phyloP scores from a whole-genome alignment of 768 basidiomycete genomes.

The Termitomyces eurrhizus region DNA sequence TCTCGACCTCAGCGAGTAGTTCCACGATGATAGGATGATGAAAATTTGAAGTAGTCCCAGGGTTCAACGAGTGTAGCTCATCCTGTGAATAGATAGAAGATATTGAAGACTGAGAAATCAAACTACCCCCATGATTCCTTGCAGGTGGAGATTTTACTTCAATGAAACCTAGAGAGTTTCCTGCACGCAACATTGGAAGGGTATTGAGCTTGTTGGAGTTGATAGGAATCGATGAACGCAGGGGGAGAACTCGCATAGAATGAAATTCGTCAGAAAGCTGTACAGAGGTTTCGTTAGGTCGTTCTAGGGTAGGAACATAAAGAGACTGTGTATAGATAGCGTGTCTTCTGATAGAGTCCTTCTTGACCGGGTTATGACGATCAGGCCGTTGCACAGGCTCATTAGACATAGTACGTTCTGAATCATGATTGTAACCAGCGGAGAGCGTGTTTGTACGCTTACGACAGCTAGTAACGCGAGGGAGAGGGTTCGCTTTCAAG shows the following conservation, averaged over 20 bases:
- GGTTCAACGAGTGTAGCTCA: not conserved
- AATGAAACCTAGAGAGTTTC: constrained; percentile 7
- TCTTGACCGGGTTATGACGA: constrained; percentile 1
- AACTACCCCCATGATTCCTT: not conserved
- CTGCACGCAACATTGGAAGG: not conserved
- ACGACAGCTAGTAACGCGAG: constrained; percentile 18
- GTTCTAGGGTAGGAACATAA: constrained; percentile 22
- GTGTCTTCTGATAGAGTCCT: constrained; percentile 27
- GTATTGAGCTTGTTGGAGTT: not conserved
- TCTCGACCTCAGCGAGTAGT: constrained; percentile 31
- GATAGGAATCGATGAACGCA: constrained; percentile 8
- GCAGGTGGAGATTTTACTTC: constrained; percentile 10
- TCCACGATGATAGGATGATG: constrained; percentile 27
- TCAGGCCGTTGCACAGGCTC: constrained; percentile 14
- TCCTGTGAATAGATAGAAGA: constrained; percentile 22
- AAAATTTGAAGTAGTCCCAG: not conserved
- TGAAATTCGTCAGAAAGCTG: not conserved
- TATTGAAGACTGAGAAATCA: constrained; percentile 17
- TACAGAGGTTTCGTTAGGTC: not conserved
- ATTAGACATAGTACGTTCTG: not conserved
- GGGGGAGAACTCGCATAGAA: not conserved
- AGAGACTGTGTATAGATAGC: constrained; percentile 33
- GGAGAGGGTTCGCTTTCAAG: constrained; percentile 8
- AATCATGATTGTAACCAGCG: constrained; percentile 9
- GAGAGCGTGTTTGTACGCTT: constrained; percentile 24